Conservation (phyloP, 129 eudicot species). For the Flaveria bidentis region DNA sequence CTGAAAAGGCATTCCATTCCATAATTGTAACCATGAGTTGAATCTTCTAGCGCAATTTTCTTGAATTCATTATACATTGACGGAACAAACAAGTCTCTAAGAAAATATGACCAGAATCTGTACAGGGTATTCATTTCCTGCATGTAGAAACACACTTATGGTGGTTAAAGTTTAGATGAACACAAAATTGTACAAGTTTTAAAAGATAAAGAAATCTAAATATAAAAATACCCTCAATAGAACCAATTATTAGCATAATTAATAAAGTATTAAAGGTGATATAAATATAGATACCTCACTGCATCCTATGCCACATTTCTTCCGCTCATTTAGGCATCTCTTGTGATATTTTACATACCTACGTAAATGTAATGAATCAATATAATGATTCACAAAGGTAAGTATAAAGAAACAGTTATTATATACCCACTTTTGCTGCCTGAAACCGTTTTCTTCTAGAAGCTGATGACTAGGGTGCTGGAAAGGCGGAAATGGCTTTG, state of each 20-base stretch:
- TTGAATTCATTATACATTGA: constrained; percentile 86
- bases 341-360: constrained; percentile 93
- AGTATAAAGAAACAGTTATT: constrained; percentile 4
- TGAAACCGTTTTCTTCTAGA: constrained; percentile 92
- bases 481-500: constrained; percentile 90
- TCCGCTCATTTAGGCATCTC: constrained; percentile 81
- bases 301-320: constrained; percentile 88
- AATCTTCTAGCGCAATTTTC: constrained; percentile 88
- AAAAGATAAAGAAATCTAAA: too few relatives aligned
- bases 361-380: constrained; percentile 20
- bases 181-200: background rate
- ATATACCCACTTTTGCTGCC: constrained; percentile 74
- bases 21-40: constrained; percentile 71
- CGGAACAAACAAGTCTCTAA: constrained; percentile 71
- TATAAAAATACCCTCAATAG: background rate
- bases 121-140: constrained; percentile 99
- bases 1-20: constrained; percentile 90
- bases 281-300: constrained; percentile 61
- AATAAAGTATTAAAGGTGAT: background rate
- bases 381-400: constrained; percentile 12
- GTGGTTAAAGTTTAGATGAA: background rate
- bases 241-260: background rate
- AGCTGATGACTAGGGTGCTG: constrained; percentile 98
- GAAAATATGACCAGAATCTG: constrained; percentile 92
- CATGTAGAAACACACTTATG: constrained; percentile 20